Evolutionary conservation across 1,284 basidiomycete species (phyloP), one percentile per base, ranked within the genome.

Genomic region (Fomitopsis betulina): DNA sequence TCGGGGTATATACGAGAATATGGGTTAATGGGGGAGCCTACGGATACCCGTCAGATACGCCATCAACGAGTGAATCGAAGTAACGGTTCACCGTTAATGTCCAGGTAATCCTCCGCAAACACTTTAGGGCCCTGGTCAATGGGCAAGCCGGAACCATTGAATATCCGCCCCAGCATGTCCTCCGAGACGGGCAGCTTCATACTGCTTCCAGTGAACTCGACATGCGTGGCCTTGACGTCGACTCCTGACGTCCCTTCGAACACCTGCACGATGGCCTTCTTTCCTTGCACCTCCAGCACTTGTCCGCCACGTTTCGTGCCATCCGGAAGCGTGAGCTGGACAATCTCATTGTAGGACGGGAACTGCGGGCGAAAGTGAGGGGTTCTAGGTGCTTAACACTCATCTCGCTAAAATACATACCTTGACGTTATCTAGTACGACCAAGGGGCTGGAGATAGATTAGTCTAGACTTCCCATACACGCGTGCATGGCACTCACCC

Each of bases 101-200:
- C 97, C 65, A 99, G 81, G 76, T 98, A 99, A 73, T 99, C 97
- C 77, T 99, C 97, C 25, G 97, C 97, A 78, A 98, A 98, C 32
- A 99, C 97, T 72, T 96, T 97, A 2, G 97, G 97, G 47, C 97
- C 97, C 71, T 98, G 91, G 77, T 99, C 97, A 71, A 99, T 98
- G 42, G 97, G 97, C 66, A 93, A 91, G 56, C 97, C 97, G 45
- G 94, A 96, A 60, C 97, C 97, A 78, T 99, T 99, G 84, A 99
- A 99, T 72, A 99, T 97, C 62, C 97, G 91, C 45, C 97, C 97
- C 66, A 98, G 77, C 96, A 98, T 98, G 79, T 99, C 97, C 75
- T 99, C 97, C n/a, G 94, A 94, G 23, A 99, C 97, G 59, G 96
- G 96, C 15, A 99, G 82, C 75, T 98, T 98, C 97, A 99, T 99